A percentile compares a stretch with the other conserved stretches of the same genome.
Conservation (phyloP, 257 asterid species). For the Solanum clarkiae region DNA sequence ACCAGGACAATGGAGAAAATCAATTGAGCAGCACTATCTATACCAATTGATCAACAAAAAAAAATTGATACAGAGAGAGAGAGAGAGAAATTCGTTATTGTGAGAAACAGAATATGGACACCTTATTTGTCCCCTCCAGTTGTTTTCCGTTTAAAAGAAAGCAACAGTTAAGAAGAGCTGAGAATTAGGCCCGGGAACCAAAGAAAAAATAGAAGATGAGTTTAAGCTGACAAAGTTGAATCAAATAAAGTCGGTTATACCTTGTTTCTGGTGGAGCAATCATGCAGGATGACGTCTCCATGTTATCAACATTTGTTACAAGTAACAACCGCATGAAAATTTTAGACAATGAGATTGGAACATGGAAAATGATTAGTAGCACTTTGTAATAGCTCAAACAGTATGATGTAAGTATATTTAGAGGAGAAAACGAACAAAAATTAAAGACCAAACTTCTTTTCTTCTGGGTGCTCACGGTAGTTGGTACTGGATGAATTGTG, state of each 20-base stretch:
- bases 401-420: not conserved
- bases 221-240: not conserved
- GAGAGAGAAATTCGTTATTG: not conserved
- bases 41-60: too few relatives aligned
- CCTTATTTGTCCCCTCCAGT: not conserved
- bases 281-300: not conserved
- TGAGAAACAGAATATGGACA: not conserved
- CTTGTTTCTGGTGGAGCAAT: slow-evolving; percentile 1
- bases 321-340: not conserved
- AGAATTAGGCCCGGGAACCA: not conserved
- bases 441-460: not conserved
- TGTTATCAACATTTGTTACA: not conserved
- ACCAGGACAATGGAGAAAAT: not conserved
- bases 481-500: not conserved
- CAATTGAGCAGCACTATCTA: not conserved
- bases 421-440: not conserved
- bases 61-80: not conserved
- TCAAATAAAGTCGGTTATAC: not conserved
- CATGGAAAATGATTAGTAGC: not conserved
- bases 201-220: not conserved
- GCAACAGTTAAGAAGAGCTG: not conserved
- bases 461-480: not conserved
- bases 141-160: slow-evolving; percentile 1
- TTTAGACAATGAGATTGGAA: not conserved
- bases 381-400: not conserved